Conservation (phyloP, 495 filamentous ascomycete species). For the Annulohypoxylon moriforme region DNA sequence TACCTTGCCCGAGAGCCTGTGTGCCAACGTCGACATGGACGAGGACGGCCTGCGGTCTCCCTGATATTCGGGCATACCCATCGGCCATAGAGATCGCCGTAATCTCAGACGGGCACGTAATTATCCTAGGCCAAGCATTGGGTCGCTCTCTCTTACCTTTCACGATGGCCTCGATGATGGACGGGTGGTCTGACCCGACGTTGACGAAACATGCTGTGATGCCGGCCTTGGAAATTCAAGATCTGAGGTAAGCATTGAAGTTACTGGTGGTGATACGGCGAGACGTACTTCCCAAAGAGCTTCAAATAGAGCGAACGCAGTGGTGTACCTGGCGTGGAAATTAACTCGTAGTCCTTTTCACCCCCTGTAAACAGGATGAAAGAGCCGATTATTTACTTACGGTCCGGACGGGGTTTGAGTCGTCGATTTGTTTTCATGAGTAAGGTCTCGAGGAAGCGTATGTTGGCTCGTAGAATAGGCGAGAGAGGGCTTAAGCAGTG, state of each 20-base stretch:
- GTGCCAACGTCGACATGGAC: conserved; percentile 87
- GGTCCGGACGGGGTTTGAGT: too few species aligned
- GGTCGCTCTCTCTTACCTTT: neutral
- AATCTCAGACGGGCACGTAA: neutral
- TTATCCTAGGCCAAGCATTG: neutral
- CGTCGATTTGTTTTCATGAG: too few species aligned
- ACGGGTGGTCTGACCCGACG: neutral
- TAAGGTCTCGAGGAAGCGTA: too few species aligned
- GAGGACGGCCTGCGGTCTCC: conserved; percentile 78
- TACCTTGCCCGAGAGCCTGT: conserved; percentile 79
- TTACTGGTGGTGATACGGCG: neutral
- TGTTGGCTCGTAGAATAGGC: too few species aligned
- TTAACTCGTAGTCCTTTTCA: too few species aligned
- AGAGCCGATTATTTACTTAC: too few species aligned
- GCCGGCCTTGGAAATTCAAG: neutral
- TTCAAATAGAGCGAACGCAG: neutral
- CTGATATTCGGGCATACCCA: conserved; percentile 78
- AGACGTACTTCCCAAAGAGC: neutral
- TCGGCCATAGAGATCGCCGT: neutral
- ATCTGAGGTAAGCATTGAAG: neutral
- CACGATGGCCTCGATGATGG: neutral
- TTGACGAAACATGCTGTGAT: neutral
- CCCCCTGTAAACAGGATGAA: too few species aligned
- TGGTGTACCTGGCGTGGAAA: too few species aligned
- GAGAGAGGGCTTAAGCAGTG: too few species aligned